Evolutionary conservation across 148 eudicot genomes (phyloP).

Genomic region (Chenopodium formosanum): DNA sequence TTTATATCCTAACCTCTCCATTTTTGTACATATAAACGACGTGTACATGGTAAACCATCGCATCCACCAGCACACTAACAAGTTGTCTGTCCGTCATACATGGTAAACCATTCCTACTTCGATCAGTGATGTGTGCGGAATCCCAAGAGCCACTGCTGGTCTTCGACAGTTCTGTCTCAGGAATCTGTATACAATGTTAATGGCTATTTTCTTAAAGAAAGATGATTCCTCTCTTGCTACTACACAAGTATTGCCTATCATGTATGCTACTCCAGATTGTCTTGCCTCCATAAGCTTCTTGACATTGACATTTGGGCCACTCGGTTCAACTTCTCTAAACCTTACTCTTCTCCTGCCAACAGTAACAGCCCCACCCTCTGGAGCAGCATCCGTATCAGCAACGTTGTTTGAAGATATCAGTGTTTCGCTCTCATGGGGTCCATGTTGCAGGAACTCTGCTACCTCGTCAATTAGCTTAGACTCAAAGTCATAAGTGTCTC

Average conservation of each 20-base stretch:
- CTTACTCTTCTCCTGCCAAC: conserved; percentile 26
- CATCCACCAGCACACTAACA: neutral
- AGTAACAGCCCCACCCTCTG: neutral
- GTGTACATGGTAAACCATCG: neutral
- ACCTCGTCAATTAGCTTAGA: conserved; percentile 33
- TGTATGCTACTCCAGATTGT: conserved; percentile 40
- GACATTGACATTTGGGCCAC: conserved; percentile 6
- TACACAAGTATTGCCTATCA: conserved; percentile 41
- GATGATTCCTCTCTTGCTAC: conserved; percentile 33
- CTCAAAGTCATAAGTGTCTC: conserved; percentile 41
- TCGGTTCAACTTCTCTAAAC: conserved; percentile 14
- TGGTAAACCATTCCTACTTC: conserved; percentile 46
- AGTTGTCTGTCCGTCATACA: conserved; percentile 18
- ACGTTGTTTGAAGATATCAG: neutral
- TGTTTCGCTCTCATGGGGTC: neutral
- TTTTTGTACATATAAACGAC: neutral
- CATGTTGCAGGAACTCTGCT: conserved; percentile 26
- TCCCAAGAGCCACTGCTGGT: conserved; percentile 36
- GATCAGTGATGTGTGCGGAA: conserved; percentile 42
- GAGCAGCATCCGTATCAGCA: neutral
- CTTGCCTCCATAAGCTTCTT: conserved; percentile 34
- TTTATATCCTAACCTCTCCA: neutral
- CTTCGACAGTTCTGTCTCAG: conserved; percentile 43
- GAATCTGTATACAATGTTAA: conserved; percentile 36
- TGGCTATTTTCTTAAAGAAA: conserved; percentile 32